Evolutionary conservation across 495 filamentous ascomycete genomes (phyloP), one percentile per base, ranked within the genome.

Genomic region (Bathelium albidoporum): DNA sequence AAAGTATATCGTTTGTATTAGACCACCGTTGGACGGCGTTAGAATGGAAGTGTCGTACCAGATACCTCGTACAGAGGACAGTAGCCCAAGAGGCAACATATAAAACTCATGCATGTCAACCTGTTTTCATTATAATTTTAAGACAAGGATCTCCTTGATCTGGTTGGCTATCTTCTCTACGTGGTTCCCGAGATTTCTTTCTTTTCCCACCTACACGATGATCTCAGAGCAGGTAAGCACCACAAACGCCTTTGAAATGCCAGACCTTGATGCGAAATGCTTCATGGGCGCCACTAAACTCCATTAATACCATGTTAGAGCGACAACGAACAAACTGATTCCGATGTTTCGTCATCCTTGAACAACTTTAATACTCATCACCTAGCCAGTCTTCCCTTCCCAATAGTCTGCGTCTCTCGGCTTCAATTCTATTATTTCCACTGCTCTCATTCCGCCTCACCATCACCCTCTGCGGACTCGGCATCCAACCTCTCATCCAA

Each of bases 401-500:
- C 7, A 55, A 16, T 24, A 55, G 16, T 28, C 12, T 7, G 22
- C 29, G 49, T 9, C 24, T 55, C 24, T 55, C 49, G 9, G 11
- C 24, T 11, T 55, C 49, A 55, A 10, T 55, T 9, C 29, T 24
- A 29, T 29, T 16, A 10, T 9, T 16, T 26, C 49, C 24, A 28
- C 29, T 7, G 9, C 49, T 55, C 49, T 28, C 49, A 3, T 26
- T 7, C 24, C 49, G 9, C 22, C 4, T 55, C 22, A 55, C 49
- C 49, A 29, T 20, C 5, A 55, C 49, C 24, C 49, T 55, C 49
- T 55, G 49, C 24, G 49, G 49, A 62, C 66, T 73, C 20, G 85
- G 85, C 59, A 86, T 79, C 85, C 84, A 87, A 18, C 85, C 85
- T 34, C 85, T 78, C 85, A 88, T 88, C 84, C 83, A 87, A 20